A percentile compares a stretch with the other conserved stretches of the same genome.
These are phyloP conservation scores for Xylaria sp. DNA, from an alignment of 2,329 filamentous ascomycete genomes.

Conservation along the genomic window DNA sequence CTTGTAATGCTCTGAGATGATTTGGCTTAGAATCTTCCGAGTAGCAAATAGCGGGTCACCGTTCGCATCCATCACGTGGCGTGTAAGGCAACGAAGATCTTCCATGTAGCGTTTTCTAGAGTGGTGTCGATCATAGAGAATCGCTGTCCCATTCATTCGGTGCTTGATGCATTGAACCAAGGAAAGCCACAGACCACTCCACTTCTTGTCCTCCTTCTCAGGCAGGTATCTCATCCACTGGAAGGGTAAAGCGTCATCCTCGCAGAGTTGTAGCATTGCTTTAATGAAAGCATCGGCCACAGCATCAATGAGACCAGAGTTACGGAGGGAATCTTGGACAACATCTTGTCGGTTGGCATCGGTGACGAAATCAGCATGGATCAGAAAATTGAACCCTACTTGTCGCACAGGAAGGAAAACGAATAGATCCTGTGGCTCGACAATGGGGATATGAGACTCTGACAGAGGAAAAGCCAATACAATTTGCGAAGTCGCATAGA, in stretches of 20 bases:
- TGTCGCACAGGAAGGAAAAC: constrained; percentile 59
- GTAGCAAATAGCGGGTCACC: constrained; percentile 45
- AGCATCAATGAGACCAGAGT: constrained; percentile 50
- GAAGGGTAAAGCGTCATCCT: constrained; percentile 53
- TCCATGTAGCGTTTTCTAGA: constrained; percentile 45
- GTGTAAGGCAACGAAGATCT: constrained; percentile 15
- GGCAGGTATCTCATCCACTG: constrained; percentile 61
- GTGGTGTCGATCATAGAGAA: constrained; percentile 46
- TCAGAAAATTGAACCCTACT: constrained; percentile 60
- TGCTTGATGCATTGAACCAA: constrained; percentile 17
- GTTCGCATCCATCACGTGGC: constrained; percentile 36
- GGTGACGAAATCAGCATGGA: constrained; percentile 63
- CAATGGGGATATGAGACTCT: constrained; percentile 47
- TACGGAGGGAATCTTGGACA: constrained; percentile 53
- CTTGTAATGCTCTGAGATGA: constrained; percentile 37
- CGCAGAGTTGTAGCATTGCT: constrained; percentile 54
- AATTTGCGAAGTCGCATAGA: constrained; percentile 51
- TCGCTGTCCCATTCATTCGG: background rate
- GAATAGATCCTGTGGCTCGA: constrained; percentile 57
- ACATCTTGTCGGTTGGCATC: constrained; percentile 59
- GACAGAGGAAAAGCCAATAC: constrained; percentile 60
- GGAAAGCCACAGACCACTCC: constrained; percentile 12
- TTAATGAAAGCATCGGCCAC: constrained; percentile 55
- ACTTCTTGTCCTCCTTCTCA: constrained; percentile 29
- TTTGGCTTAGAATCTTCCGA: constrained; percentile 31